Conservation (phyloP, 169 alveolate genomes). For the Plasmodium adleri region DNA sequence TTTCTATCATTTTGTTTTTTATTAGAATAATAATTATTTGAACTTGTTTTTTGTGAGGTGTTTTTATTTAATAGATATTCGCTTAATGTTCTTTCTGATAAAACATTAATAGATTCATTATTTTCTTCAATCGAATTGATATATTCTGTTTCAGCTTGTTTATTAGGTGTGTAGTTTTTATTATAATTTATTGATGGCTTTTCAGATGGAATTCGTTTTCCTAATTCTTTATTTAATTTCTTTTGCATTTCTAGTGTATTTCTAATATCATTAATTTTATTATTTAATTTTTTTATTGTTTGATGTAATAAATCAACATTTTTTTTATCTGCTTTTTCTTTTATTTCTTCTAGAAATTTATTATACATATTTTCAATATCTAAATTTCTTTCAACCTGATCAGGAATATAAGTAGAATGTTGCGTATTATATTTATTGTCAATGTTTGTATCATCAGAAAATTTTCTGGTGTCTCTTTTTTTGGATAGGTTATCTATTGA, state of each 20-base stretch:
- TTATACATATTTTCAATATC: constrained; percentile 52
- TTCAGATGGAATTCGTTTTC: constrained; percentile 10
- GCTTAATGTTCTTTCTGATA: constrained; percentile 61
- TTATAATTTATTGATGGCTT: constrained; percentile 18
- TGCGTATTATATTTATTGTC: constrained; percentile 4
- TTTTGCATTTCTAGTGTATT: constrained; percentile 54
- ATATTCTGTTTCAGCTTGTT: constrained; percentile 11
- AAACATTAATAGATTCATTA: constrained; percentile 25
- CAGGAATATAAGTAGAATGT: constrained; percentile 1
- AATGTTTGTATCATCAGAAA: constrained; percentile 12
- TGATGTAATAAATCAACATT: constrained; percentile 69
- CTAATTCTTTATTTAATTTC: constrained; percentile 39
- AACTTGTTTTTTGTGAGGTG: constrained; percentile 37
- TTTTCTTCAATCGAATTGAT: constrained; percentile 30
- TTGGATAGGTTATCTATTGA: constrained; percentile 5
- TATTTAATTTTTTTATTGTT: constrained; percentile 60
- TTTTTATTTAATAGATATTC: constrained; percentile 46
- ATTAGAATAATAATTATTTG: constrained; percentile 8
- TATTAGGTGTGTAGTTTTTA: constrained; percentile 22
- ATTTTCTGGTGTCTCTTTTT: constrained; percentile 36
- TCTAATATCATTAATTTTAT: constrained; percentile 47
- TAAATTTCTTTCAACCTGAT: constrained; percentile 16
- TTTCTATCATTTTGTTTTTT: constrained; percentile 16
- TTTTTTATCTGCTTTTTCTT: constrained; percentile 63
- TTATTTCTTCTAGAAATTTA: constrained; percentile 28